Conservation (phyloP, 1,139 yeast genomes). For the Hyphopichia pseudoburtonii region DNA sequence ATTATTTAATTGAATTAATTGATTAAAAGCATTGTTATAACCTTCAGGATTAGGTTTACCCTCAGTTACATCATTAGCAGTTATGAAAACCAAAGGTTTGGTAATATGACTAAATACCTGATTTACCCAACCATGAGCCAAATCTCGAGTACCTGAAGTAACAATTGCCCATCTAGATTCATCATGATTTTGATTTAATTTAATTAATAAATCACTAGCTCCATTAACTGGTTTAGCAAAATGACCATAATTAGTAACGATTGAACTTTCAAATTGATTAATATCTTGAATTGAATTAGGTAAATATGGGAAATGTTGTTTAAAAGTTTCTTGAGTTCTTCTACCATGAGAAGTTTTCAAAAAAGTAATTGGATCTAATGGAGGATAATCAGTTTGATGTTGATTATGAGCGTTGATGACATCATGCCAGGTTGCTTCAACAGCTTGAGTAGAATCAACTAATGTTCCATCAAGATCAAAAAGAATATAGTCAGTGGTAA, state of each 20-base stretch:
- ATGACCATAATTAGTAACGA: conserved; percentile 17
- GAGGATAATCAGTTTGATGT: conserved; percentile 7
- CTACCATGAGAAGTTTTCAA: conserved; percentile 18
- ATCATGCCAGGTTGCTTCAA: conserved; percentile 19
- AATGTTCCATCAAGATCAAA: conserved; percentile 24
- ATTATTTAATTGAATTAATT: conserved; percentile 7
- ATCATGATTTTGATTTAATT: conserved; percentile 9
- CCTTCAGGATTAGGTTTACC: conserved; percentile 22
- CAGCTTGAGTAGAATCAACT: conserved; percentile 20
- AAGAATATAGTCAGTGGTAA: conserved; percentile 8
- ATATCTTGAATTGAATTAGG: conserved; percentile 10
- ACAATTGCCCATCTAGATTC: conserved; percentile 20
- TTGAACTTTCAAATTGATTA: conserved; percentile 14
- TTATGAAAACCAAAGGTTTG: conserved; percentile 18
- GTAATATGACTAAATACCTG: conserved; percentile 10
- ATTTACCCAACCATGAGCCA: conserved; percentile 20
- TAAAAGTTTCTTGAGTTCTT: conserved; percentile 16
- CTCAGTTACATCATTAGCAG: conserved; percentile 18
- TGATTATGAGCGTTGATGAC: conserved; percentile 15
- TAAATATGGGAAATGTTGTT: conserved; percentile 14
- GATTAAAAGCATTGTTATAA: conserved; percentile 13
- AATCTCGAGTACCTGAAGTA: conserved; percentile 19
- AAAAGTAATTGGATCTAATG: conserved; percentile 12
- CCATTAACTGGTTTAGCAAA: conserved; percentile 17
- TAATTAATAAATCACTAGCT: conserved; percentile 11